Base-by-base conservation (phyloP, 345 rosid species). In the Eucalyptus coolabah region DNA sequence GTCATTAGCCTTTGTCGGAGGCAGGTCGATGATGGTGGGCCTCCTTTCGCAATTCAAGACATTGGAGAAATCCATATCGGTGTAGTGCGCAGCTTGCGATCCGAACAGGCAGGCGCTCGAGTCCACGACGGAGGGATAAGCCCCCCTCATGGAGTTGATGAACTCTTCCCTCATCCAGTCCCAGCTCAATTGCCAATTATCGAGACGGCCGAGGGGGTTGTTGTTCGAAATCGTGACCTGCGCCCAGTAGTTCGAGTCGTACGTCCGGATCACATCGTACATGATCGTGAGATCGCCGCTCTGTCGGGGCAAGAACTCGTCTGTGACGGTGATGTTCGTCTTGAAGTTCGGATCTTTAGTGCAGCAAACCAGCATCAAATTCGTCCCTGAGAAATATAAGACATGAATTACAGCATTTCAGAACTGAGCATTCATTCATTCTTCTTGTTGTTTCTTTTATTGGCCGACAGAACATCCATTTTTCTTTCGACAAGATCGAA, bases 151-250 rank as follows among this genome's bases (percentile, higher is more conserved):
- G 60, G 93, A 24, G n/a, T 90, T 50, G 90, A 98, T 96, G 87
- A 98, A 98, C 87, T 98, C 99, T 50, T 95, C 96, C 63, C 90
- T 91, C 96, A 94, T 98, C 99, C 99, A 98, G 88, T 98, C 98
- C 92, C 96, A 98, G 92, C 99, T 98, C 87, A 98, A 91, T 86
- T 95, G 92, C 99, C 99, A 98, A 90, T 96, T 94, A 90, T 98
- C 99, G 15, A 98, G 97, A 44, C 99, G 97, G 37, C 99, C 99
- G 16, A 98, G 93, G n/a, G 98, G 96, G 60, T 97, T 94, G 89
- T 95, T 95, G 93, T 98, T 98, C 12, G 93, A 92, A 83, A 98
- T 95, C 21, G 95, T 90, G 86, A 98, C 97, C 92, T 94, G 96
- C 7, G 97, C 94, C 96, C 96, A 94, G 92, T 98, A 98, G 90